These are phyloP conservation scores for Pyricularia grisea DNA, from an alignment of 2,329 filamentous ascomycete genomes.

Conservation along the genomic window DNA sequence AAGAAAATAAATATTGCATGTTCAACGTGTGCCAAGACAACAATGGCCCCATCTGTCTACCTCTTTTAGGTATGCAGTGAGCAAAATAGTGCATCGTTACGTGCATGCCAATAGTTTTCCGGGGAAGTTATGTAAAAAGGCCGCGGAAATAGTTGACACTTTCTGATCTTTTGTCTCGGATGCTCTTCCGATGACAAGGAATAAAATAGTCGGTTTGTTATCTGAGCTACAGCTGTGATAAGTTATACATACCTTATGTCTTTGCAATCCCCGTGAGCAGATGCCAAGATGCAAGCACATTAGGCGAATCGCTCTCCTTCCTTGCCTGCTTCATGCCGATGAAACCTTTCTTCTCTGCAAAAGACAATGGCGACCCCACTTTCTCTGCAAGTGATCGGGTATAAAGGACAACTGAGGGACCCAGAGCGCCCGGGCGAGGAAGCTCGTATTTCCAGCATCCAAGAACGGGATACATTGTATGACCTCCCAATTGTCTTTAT, in stretches of 20 bases:
- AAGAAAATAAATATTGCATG: background rate
- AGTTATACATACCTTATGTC: background rate
- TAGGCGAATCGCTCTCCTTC: background rate
- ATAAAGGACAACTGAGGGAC: constrained; percentile 63
- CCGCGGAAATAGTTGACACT: background rate
- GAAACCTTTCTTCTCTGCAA: constrained; percentile 44
- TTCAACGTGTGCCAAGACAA: background rate
- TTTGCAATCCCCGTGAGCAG: background rate
- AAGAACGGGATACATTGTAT: constrained; percentile 72
- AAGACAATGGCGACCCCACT: constrained; percentile 86
- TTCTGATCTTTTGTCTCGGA: background rate
- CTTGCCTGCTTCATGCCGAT: background rate
- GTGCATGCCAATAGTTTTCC: background rate
- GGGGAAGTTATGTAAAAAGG: background rate
- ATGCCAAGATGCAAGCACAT: background rate
- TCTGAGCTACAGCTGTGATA: background rate
- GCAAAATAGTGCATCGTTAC: background rate
- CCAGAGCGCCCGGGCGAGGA: constrained; percentile 72
- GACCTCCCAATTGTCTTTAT: constrained; percentile 67
- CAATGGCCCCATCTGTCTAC: background rate
- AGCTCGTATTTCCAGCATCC: constrained; percentile 64
- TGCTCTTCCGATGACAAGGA: background rate
- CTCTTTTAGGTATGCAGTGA: background rate
- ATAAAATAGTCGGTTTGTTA: background rate
- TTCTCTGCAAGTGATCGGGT: constrained; percentile 59